These are phyloP conservation scores for Noccaea caerulescens DNA, from an alignment of 345 rosid species.

Conservation along the genomic window DNA sequence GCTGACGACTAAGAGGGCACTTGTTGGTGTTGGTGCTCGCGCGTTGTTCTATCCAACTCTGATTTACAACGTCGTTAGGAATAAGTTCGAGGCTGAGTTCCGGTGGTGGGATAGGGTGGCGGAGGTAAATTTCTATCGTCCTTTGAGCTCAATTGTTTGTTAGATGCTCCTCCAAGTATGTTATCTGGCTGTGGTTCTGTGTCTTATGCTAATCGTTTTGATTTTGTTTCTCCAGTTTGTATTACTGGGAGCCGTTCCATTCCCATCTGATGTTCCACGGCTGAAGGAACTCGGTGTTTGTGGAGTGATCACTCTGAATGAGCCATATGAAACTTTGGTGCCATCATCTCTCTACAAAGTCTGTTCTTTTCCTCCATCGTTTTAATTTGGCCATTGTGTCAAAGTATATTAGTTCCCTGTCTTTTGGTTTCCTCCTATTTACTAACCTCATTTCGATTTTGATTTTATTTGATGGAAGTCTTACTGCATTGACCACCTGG, in stretches of 20 bases:
- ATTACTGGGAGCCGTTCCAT: constrained; percentile 83
- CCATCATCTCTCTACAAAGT: constrained; percentile 77
- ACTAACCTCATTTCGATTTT: constrained; percentile 21
- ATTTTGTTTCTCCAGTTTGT: constrained; percentile 52
- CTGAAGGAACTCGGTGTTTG: constrained; percentile 73
- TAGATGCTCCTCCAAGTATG: constrained; percentile 14
- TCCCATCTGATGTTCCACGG: constrained; percentile 71
- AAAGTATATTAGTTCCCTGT: neutral
- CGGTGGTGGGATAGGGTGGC: constrained; percentile 97
- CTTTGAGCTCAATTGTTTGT: constrained; percentile 5
- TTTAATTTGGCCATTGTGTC: neutral
- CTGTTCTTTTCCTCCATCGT: constrained; percentile 30
- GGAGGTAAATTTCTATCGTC: constrained; percentile 54
- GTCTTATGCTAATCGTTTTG: constrained; percentile 4
- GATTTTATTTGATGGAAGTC: constrained; percentile 51
- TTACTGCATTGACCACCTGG: constrained; percentile 81
- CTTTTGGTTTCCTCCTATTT: constrained; percentile 24
- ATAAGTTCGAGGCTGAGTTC: constrained; percentile 82
- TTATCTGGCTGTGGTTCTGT: neutral
- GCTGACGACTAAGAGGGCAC: constrained; percentile 61
- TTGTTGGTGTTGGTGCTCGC: constrained; percentile 95
- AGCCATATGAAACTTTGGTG: constrained; percentile 87
- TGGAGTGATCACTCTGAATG: constrained; percentile 78
- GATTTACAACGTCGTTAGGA: constrained; percentile 91
- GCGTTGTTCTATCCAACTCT: constrained; percentile 89